phyloP scores from a whole-genome alignment of 2,329 filamentous ascomycete genomes.

The Arthrobotrys musiformis region DNA sequence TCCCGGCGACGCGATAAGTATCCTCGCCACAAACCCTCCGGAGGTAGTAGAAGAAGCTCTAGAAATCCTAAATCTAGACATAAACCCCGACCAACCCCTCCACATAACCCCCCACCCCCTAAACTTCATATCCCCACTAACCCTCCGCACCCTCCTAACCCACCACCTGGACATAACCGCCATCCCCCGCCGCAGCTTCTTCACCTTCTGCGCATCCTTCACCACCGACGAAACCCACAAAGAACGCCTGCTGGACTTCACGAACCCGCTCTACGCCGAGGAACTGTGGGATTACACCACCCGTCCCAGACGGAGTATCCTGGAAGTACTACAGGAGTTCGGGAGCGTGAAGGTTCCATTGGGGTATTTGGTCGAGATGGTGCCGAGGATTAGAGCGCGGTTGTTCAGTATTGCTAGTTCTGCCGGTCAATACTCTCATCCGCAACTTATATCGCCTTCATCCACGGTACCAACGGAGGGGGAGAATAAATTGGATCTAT shows the following conservation, averaged over 20 bases:
- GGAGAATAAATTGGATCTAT: slow-evolving; percentile 72
- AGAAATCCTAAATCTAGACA: slow-evolving; percentile 79
- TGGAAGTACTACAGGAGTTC: slow-evolving; percentile 94
- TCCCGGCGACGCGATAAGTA: slow-evolving; percentile 82
- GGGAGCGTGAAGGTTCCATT: slow-evolving; percentile 83
- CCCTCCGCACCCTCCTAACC: slow-evolving; percentile 79
- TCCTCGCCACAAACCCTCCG: slow-evolving; percentile 88
- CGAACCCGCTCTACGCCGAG: slow-evolving; percentile 80
- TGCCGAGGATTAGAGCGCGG: slow-evolving; percentile 85
- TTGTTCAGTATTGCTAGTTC: slow-evolving; percentile 93
- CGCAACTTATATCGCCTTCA: slow-evolving; percentile 43
- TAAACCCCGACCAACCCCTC: slow-evolving; percentile 77
- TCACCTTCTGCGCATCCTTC: slow-evolving; percentile 80
- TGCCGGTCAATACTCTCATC: slow-evolving; percentile 63
- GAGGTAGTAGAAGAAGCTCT: slow-evolving; percentile 83
- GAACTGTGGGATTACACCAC: slow-evolving; percentile 97
- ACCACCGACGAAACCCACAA: slow-evolving; percentile 77
- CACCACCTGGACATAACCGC: slow-evolving; percentile 89
- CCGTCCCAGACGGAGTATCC: slow-evolving; percentile 84
- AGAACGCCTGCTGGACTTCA: slow-evolving; percentile 85
- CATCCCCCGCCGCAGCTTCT: slow-evolving; percentile 88
- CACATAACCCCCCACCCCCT: slow-evolving; percentile 60
- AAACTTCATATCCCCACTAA: slow-evolving; percentile 62
- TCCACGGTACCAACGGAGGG: slow-evolving; percentile 61
- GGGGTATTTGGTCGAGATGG: slow-evolving; percentile 75